These are phyloP conservation scores for Apium graveolens DNA, from an alignment of 129 eudicot genomes.

Conservation along the genomic window DNA sequence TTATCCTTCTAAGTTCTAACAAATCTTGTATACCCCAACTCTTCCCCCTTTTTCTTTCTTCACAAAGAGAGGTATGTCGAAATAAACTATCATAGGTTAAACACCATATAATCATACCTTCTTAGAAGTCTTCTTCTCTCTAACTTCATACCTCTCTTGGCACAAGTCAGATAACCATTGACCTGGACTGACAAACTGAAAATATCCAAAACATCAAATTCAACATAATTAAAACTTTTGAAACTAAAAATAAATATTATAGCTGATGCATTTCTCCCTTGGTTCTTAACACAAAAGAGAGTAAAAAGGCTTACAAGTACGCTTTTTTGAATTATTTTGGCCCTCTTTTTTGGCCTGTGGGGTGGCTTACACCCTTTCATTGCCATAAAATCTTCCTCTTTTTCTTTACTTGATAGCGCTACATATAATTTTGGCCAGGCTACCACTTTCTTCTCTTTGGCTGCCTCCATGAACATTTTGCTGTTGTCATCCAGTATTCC, in stretches of 20 bases:
- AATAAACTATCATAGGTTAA: background rate
- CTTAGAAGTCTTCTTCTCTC: constrained; percentile 65
- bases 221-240: background rate
- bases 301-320: constrained; percentile 38
- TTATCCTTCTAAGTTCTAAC: too few relatives aligned
- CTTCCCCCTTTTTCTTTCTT: too few relatives aligned
- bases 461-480: constrained; percentile 30
- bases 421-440: constrained; percentile 67
- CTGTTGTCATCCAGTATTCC: constrained; percentile 47
- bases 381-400: constrained; percentile 86
- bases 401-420: constrained; percentile 66
- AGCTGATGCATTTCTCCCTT: too few relatives aligned
- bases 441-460: constrained; percentile 34
- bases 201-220: constrained; percentile 4
- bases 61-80: background rate
- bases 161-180: constrained; percentile 61
- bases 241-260: background rate
- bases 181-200: constrained; percentile 62
- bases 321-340: constrained; percentile 67
- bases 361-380: constrained; percentile 85
- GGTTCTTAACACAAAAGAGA: background rate
- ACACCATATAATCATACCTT: constrained; percentile 26
- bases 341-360: constrained; percentile 84
- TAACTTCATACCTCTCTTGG: constrained; percentile 69
- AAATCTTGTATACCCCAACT: background rate